Evolutionary conservation across 768 basidiomycete species (phyloP).

Genomic region (Lactarius sp.): DNA sequence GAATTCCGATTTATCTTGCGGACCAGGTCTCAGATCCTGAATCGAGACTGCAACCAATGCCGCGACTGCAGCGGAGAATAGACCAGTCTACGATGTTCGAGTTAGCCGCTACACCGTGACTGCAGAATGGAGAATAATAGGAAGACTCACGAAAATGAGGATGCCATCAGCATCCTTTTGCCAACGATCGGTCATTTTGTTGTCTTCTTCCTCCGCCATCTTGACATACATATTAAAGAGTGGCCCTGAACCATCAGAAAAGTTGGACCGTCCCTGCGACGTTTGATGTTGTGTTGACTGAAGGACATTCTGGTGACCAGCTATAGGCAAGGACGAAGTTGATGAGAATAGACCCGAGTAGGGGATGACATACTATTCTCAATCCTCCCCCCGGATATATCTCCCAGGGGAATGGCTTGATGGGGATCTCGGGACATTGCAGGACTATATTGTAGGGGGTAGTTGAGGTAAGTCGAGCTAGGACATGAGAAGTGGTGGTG

Average conservation of each 20-base stretch:
- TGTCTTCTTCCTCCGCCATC: conserved; percentile 18
- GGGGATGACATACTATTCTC: background rate
- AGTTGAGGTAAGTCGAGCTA: no score
- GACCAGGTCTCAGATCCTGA: background rate
- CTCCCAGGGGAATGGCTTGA: background rate
- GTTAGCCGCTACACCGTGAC: no score
- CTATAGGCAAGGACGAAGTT: background rate
- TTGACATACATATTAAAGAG: conserved; percentile 10
- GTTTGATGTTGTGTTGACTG: background rate
- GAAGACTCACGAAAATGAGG: background rate
- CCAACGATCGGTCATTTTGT: background rate
- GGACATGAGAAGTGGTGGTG: no score
- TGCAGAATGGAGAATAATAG: background rate
- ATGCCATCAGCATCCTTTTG: background rate
- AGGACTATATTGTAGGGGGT: background rate
- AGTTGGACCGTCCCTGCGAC: background rate
- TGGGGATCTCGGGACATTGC: background rate
- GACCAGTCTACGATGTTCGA: background rate
- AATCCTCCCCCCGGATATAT: background rate
- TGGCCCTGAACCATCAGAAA: background rate
- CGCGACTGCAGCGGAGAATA: conserved; percentile 1
- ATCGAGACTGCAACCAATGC: background rate
- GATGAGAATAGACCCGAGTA: background rate
- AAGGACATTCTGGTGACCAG: background rate
- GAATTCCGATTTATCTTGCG: background rate